These are phyloP conservation scores for Yarrowia keelungensis DNA, from an alignment of 805 yeast species.

Conservation along the genomic window DNA sequence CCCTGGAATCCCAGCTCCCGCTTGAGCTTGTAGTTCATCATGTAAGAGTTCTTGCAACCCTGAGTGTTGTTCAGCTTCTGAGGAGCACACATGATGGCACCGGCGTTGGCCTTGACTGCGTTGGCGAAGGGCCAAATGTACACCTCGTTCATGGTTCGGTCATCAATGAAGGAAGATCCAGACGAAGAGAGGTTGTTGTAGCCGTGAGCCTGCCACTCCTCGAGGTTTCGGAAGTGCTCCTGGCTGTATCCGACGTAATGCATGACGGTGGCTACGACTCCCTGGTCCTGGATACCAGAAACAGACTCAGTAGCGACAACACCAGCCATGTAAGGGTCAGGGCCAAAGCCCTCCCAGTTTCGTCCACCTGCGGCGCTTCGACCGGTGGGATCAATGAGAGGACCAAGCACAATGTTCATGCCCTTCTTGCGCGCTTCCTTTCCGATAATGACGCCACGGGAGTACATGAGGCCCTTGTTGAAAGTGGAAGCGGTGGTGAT, in stretches of 20 bases:
- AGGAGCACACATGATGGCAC: conserved; percentile 68
- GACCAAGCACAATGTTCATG: conserved; percentile 63
- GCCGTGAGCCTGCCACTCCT: conserved; percentile 56
- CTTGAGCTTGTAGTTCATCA: conserved; percentile 62
- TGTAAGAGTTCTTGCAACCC: conserved; percentile 66
- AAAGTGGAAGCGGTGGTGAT: conserved; percentile 66
- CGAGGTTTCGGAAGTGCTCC: conserved; percentile 63
- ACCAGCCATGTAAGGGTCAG: conserved; percentile 69
- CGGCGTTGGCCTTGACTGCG: conserved; percentile 65
- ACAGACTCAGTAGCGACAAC: conserved; percentile 60
- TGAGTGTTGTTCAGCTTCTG: conserved; percentile 63
- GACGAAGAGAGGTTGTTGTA: conserved; percentile 48
- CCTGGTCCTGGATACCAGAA: conserved; percentile 64
- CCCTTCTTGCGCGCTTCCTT: conserved; percentile 62
- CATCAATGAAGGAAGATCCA: conserved; percentile 63
- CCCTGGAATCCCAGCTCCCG: conserved; percentile 72
- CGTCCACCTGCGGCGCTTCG: conserved; percentile 68
- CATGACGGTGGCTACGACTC: conserved; percentile 62
- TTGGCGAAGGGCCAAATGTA: conserved; percentile 74
- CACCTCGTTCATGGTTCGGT: conserved; percentile 66
- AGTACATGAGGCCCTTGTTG: conserved; percentile 59
- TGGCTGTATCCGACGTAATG: conserved; percentile 69
- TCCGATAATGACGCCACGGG: conserved; percentile 65
- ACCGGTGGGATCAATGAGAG: conserved; percentile 67
- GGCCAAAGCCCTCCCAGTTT: conserved; percentile 69